Percentiles rank a stretch among this genome's conserved stretches.
Evolutionary conservation across 305 asterid species (phyloP).

Genomic region (Fraxinus angustifolia): DNA sequence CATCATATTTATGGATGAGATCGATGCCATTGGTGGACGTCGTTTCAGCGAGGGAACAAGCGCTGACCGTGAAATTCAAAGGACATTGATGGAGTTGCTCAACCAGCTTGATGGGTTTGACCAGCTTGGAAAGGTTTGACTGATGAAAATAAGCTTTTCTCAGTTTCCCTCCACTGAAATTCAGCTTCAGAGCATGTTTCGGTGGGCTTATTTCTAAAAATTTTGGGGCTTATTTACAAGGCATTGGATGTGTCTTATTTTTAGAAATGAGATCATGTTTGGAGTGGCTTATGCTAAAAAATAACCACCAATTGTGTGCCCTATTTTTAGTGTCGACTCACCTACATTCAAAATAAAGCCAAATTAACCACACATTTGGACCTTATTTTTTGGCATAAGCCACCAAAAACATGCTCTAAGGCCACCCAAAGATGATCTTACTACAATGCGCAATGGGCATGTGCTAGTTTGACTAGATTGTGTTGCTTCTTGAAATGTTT

Average conservation of each 20-base stretch:
- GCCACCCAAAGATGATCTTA: background rate
- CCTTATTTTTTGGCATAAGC: background rate
- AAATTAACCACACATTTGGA: background rate
- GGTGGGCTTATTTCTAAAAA: background rate
- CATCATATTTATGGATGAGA: constrained; percentile 80
- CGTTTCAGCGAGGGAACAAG: constrained; percentile 94
- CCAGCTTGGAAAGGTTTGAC: constrained; percentile 75
- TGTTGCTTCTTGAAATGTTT: constrained; percentile 13
- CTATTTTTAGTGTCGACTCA: background rate
- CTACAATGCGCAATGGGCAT: background rate
- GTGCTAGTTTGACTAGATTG: constrained; percentile 3
- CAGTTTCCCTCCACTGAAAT: background rate
- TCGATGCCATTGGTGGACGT: constrained; percentile 85
- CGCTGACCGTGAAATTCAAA: constrained; percentile 91
- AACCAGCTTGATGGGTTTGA: constrained; percentile 94
- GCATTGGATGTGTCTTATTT: background rate
- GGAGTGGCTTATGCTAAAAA: background rate
- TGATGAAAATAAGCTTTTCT: constrained; percentile 1
- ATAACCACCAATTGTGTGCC: background rate
- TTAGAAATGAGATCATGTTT: background rate
- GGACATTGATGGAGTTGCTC: constrained; percentile 87
- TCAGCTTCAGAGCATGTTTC: background rate
- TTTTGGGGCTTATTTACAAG: background rate
- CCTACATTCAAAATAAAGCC: background rate
- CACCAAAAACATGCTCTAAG: background rate